Percentiles rank a stretch among this genome's conserved stretches.
These are phyloP conservation scores for Fistulinella prunicolor DNA, from an alignment of 768 basidiomycete genomes.

Conservation along the genomic window DNA sequence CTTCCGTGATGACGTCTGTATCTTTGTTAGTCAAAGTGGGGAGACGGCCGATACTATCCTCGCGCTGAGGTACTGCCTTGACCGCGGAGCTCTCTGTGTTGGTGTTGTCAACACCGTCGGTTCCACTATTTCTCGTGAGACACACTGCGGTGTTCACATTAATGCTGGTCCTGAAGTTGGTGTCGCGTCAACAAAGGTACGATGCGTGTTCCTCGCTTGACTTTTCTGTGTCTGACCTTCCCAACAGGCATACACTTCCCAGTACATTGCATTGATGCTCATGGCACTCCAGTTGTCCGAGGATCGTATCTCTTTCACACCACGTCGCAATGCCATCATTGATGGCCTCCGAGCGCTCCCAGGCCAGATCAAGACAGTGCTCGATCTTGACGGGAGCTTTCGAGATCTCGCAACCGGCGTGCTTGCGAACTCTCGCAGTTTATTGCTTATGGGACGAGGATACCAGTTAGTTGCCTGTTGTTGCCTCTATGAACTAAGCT, in stretches of 20 bases:
- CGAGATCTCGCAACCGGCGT: constrained; percentile 84
- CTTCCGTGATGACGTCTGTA: constrained; percentile 96
- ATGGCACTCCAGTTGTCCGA: constrained; percentile 98
- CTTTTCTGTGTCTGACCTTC: background rate
- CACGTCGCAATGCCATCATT: constrained; percentile 91
- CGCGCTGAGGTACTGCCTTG: constrained; percentile 93
- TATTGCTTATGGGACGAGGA: constrained; percentile 96
- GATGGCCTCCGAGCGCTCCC: constrained; percentile 90
- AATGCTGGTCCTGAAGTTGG: constrained; percentile 99
- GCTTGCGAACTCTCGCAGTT: constrained; percentile 72
- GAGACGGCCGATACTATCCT: constrained; percentile 99
- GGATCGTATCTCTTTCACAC: constrained; percentile 90
- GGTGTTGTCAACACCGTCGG: constrained; percentile 99
- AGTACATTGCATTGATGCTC: constrained; percentile 97
- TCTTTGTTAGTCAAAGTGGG: constrained; percentile 96
- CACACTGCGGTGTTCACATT: constrained; percentile 99
- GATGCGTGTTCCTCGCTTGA: background rate
- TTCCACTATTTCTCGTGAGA: constrained; percentile 95
- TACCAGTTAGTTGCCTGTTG: constrained; percentile 69
- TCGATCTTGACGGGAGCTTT: constrained; percentile 71
- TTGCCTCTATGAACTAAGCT: background rate
- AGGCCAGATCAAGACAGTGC: constrained; percentile 80
- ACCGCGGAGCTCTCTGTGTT: constrained; percentile 93
- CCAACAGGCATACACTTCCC: constrained; percentile 89
- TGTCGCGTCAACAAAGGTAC: constrained; percentile 95